Conservation (phyloP, 2,329 filamentous ascomycete genomes). For the Gaeumannomyces tritici region DNA sequence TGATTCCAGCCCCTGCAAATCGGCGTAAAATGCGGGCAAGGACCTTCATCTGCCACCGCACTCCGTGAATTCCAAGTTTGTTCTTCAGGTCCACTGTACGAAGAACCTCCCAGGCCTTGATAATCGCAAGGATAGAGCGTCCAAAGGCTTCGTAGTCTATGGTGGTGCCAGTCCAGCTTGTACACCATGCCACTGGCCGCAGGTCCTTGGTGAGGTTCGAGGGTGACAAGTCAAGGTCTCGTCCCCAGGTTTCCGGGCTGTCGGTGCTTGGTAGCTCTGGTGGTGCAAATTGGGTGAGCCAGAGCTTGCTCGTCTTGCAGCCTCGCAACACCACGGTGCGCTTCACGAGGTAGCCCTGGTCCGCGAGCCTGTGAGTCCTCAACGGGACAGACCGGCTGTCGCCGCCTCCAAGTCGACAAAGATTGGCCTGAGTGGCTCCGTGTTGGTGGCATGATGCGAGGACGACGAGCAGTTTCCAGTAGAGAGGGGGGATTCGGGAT, state of each 20-base stretch:
- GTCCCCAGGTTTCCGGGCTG: conserved; percentile 3
- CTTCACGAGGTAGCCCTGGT: conserved; percentile 54
- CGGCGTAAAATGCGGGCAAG: conserved; percentile 49
- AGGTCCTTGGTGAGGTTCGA: conserved; percentile 28
- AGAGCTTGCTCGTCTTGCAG: conserved; percentile 54
- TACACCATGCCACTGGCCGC: conserved; percentile 45
- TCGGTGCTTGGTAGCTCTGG: conserved; percentile 26
- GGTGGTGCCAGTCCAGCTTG: conserved; percentile 46
- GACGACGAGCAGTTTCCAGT: conserved; percentile 49
- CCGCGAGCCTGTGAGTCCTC: conserved; percentile 47
- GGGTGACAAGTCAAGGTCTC: conserved; percentile 20
- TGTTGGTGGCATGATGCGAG: conserved; percentile 43
- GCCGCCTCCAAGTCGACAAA: conserved; percentile 47
- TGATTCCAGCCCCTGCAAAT: conserved; percentile 42
- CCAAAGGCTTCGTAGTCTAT: conserved; percentile 49
- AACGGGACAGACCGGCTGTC: conserved; percentile 56
- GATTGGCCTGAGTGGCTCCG: conserved; percentile 52
- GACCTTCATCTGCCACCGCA: conserved; percentile 50
- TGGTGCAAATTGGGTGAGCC: conserved; percentile 46
- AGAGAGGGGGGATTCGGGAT: conserved; percentile 46
- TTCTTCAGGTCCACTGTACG: conserved; percentile 46
- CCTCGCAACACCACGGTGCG: conserved; percentile 47
- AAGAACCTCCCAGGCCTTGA: conserved; percentile 49
- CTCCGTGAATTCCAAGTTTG: conserved; percentile 46
- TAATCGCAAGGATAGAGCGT: conserved; percentile 45